These are phyloP conservation scores for Cinnamomum chago DNA, from an alignment of 164 flowering plant species.

Conservation along the genomic window DNA sequence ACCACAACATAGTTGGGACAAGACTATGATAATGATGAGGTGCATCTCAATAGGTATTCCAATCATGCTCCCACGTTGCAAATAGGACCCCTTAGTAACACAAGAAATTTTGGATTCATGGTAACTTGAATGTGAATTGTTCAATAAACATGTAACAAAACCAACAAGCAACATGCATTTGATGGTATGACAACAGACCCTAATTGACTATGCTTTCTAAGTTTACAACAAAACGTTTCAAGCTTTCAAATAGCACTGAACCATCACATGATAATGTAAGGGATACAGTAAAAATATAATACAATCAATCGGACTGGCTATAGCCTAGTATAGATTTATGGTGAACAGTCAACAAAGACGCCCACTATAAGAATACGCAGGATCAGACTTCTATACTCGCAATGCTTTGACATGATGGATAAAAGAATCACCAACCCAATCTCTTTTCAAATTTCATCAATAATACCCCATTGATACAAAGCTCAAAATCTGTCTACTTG, in stretches of 20 bases:
- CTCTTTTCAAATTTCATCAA: background rate
- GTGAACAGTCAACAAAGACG: background rate
- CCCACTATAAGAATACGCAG: background rate
- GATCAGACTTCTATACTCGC: no score
- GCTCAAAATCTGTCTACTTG: conserved; percentile 15
- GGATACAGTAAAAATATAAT: background rate
- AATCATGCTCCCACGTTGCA: no score
- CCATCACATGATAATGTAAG: background rate
- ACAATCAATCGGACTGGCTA: background rate
- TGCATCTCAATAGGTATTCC: no score
- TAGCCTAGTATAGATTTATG: background rate
- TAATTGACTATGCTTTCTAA: background rate
- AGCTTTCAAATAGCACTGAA: background rate
- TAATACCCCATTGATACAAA: background rate
- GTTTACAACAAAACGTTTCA: background rate
- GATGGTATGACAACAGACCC: background rate
- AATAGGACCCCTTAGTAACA: background rate
- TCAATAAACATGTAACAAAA: no score
- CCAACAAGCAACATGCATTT: background rate
- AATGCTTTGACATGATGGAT: conserved; percentile 7
- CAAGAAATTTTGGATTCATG: background rate
- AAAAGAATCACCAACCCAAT: conserved; percentile 12
- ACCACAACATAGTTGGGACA: no score
- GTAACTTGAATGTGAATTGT: no score
- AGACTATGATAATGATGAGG: no score